Evolutionary conservation across 768 basidiomycete species (phyloP), one percentile per base, ranked within the genome.

Genomic region (Naganishia friedmannii): DNA sequence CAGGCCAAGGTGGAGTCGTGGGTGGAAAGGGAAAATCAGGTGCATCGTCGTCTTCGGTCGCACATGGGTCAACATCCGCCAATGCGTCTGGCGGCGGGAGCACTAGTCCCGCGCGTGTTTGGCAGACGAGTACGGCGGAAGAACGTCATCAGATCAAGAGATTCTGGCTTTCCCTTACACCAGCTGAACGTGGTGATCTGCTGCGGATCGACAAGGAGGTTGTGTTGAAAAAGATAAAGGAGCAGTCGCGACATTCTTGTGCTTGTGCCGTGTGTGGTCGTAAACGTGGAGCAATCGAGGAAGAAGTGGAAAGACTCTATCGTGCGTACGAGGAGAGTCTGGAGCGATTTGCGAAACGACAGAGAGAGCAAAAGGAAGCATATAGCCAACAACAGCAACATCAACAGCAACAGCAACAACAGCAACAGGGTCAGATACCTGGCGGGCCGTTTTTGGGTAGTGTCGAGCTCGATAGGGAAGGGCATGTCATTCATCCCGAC

Each of bases 271-370:
- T 97, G 39, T 95, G 95, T 84, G 93, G 94, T 67, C 85, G 95
- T 80, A 99, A 99, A 86, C 90, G 95, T 77, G 89, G 90, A 85
- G 94, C 94, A 73, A 97, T 99, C 85, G 96, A 99, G 85, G 92
- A 94, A 85, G 96, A 99, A 86, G 90, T 99, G 83, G 93, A 98
- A 86, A 92, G 93, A 85, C 89, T 98, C 84, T 99, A 99, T 87
- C 95, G 97, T 87, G 93, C 94, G 85, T 99, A 98, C 87, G 98
- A 97, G 88, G 92, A 96, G 83, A 95, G 98, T 86, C 89, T 99
- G 85, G 92, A 96, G 86, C 89, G 90, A 85, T 98, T 98, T 87
- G 96, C 94, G 83, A 90, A 92, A 84, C 77, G 80, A 15, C 60
- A 70, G 34, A 54, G 57, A 46, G 55, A 56, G n/a, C 60, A 70